Percentiles rank a stretch among this genome's conserved stretches.
These are phyloP conservation scores for Nannizziopsis arthrosporioides DNA, from an alignment of 2,329 filamentous ascomycete genomes.

Conservation along the genomic window DNA sequence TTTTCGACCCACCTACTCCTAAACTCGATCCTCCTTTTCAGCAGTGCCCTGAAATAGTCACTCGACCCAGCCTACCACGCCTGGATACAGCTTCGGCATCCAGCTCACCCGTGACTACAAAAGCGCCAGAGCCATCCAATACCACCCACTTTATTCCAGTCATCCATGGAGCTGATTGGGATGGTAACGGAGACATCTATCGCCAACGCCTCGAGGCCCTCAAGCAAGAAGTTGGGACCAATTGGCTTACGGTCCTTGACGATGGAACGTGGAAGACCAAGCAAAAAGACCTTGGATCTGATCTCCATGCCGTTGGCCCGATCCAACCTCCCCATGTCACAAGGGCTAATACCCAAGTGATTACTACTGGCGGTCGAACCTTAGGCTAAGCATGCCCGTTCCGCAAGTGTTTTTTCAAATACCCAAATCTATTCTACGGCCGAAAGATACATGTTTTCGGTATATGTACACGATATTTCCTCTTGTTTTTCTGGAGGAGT, in stretches of 20 bases:
- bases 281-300: slow-evolving; percentile 22
- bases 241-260: slow-evolving; percentile 74
- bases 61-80: slow-evolving; percentile 1
- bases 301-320: slow-evolving; percentile 24
- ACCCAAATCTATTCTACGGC: neutral
- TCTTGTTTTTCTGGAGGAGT: neutral
- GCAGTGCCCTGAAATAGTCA: neutral
- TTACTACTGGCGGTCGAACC: slow-evolving; percentile 33
- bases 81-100: neutral
- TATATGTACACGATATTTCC: neutral
- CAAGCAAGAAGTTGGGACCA: slow-evolving; percentile 71
- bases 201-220: slow-evolving; percentile 78
- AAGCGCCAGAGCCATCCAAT: neutral
- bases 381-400: slow-evolving; percentile 24
- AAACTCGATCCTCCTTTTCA: slow-evolving; percentile 4
- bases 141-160: slow-evolving; percentile 18
- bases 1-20: slow-evolving; percentile 1
- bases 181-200: slow-evolving; percentile 60
- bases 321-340: slow-evolving; percentile 26
- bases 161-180: slow-evolving; percentile 24
- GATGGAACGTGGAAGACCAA: slow-evolving; percentile 53
- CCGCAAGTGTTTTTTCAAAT: no score
- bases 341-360: slow-evolving; percentile 30
- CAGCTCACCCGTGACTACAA: neutral
- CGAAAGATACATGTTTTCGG: neutral